Percentiles rank a stretch among this genome's conserved stretches.
phyloP scores from a whole-genome alignment of 441 rosid species.

The Gossypium davidsonii region DNA sequence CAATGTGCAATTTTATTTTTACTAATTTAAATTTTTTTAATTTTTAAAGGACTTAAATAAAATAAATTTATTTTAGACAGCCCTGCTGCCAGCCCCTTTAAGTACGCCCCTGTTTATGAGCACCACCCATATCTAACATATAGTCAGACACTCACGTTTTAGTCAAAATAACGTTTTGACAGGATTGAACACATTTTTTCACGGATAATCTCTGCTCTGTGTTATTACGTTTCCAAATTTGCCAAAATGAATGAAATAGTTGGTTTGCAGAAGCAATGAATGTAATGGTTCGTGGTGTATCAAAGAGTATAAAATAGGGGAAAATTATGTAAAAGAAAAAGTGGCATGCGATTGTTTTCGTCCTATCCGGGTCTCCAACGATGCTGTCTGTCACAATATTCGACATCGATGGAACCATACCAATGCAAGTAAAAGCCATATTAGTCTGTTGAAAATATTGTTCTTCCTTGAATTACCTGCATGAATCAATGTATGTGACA shows the following conservation, averaged over 20 bases:
- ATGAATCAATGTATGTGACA: background rate
- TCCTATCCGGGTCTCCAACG: background rate
- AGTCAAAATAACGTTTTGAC: conserved; percentile 1
- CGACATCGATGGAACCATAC: conserved; percentile 29
- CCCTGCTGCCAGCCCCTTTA: no score
- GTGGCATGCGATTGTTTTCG: conserved; percentile 15
- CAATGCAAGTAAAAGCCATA: conserved; percentile 25
- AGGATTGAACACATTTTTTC: background rate
- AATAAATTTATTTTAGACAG: no score
- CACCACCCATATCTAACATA: no score
- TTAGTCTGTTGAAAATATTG: conserved; percentile 18
- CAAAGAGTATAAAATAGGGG: background rate
- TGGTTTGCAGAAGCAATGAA: no score
- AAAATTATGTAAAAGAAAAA: background rate
- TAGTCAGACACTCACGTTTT: background rate
- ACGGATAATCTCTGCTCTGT: background rate
- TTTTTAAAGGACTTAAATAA: no score
- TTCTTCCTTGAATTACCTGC: conserved; percentile 40
- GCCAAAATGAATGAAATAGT: conserved; percentile 16
- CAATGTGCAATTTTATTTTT: no score
- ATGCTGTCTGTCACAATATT: conserved; percentile 19
- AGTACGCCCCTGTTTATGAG: no score
- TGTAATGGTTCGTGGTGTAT: background rate
- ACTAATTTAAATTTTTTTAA: no score
- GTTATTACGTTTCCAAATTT: conserved; percentile 13